These are phyloP conservation scores for Pulveroboletus sp. DNA, from an alignment of 768 basidiomycete species.

Conservation along the genomic window DNA sequence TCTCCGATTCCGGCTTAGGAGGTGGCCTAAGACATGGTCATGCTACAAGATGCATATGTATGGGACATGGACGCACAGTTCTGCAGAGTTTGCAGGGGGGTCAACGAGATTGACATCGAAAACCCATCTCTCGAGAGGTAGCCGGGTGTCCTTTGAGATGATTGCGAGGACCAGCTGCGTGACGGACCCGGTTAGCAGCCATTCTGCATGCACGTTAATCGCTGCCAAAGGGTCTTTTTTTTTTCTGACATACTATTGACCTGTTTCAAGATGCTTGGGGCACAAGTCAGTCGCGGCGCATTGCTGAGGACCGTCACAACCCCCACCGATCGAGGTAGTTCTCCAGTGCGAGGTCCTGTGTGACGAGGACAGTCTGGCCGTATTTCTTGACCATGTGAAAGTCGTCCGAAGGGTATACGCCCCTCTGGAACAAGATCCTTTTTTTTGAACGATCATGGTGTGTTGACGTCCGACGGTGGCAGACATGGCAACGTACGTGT, in stretches of 20 bases:
- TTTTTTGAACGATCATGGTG: constrained; percentile 26
- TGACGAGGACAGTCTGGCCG: constrained; percentile 91
- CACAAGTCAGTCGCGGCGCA: not conserved
- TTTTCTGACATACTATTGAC: constrained; percentile 67
- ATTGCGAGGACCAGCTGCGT: constrained; percentile 94
- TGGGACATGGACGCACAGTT: constrained; percentile 40
- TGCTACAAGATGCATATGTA: not conserved
- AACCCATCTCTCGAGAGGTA: constrained; percentile 95
- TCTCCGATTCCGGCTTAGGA: constrained; percentile 78
- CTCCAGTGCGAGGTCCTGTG: constrained; percentile 88
- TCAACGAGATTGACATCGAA: constrained; percentile 90
- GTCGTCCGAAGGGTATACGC: constrained; percentile 96
- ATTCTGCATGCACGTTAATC: constrained; percentile 49
- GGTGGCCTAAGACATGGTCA: constrained; percentile 34
- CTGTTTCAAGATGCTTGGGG: constrained; percentile 78
- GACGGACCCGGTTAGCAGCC: constrained; percentile 89
- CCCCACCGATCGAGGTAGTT: constrained; percentile 81
- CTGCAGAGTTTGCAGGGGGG: constrained; percentile 45
- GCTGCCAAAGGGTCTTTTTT: not conserved
- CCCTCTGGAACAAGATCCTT: constrained; percentile 90
- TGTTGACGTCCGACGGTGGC: not conserved
- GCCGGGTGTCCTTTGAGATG: constrained; percentile 89
- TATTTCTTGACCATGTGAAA: constrained; percentile 99
- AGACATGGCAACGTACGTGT: constrained; percentile 59
- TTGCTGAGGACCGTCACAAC: not conserved